phyloP scores from a whole-genome alignment of 805 yeast species.

The Spathaspora boniae region DNA sequence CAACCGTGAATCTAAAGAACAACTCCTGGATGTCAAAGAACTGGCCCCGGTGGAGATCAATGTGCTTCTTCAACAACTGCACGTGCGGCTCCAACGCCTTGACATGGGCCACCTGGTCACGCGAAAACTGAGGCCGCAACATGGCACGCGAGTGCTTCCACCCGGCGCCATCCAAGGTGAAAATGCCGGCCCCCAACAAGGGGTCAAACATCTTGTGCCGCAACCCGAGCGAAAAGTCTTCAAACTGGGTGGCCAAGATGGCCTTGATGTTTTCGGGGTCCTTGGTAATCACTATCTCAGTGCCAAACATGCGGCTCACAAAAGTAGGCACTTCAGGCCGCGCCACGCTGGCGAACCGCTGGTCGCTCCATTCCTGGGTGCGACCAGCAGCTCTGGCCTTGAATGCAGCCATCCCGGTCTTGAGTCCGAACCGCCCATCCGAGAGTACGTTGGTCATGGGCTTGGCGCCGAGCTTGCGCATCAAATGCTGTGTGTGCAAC shows the following conservation, averaged over 20 bases:
- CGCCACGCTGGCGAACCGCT: conserved; percentile 10
- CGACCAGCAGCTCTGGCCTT: conserved; percentile 15
- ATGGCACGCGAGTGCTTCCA: conserved; percentile 36
- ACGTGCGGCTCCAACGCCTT: conserved; percentile 29
- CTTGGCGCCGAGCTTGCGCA: conserved; percentile 15
- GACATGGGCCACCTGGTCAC: conserved; percentile 35
- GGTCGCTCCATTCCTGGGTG: conserved; percentile 14
- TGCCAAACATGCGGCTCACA: conserved; percentile 6
- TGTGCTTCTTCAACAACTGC: conserved; percentile 21
- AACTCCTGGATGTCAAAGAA: conserved; percentile 32
- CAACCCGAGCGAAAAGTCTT: conserved; percentile 31
- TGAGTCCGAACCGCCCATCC: conserved; percentile 21
- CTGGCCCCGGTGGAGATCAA: conserved; percentile 15
- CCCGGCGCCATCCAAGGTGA: conserved; percentile 35
- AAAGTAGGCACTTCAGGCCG: conserved; percentile 8
- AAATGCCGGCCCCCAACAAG: conserved; percentile 36
- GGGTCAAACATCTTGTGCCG: conserved; percentile 29
- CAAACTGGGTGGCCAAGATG: conserved; percentile 31
- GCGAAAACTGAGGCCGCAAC: conserved; percentile 37
- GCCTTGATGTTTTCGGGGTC: conserved; percentile 38
- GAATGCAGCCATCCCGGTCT: conserved; percentile 10
- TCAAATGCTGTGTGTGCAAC: conserved; percentile 1
- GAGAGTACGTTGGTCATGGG: conserved; percentile 4
- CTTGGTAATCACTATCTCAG: conserved; percentile 21
- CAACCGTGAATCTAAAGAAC: conserved; percentile 34